phyloP scores from a whole-genome alignment of 352 stramenopile genomes.

The Phytophthora brassicae region DNA sequence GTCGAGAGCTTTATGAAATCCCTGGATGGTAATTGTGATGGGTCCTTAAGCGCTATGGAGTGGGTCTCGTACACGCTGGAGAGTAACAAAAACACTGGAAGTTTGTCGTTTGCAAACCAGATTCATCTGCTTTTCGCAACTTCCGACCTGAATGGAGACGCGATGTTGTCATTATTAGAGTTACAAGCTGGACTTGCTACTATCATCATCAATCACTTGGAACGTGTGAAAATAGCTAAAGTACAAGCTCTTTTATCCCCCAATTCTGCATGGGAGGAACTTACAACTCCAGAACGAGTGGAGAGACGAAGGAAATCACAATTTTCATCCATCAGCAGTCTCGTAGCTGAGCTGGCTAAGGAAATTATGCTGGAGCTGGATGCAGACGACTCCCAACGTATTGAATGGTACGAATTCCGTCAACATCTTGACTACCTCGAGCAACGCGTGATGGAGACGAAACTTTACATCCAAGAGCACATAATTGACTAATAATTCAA shows the following conservation, averaged over 20 bases:
- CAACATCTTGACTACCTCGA: conserved; percentile 74
- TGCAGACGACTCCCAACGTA: conserved; percentile 53
- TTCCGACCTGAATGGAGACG: conserved; percentile 58
- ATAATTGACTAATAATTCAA: conserved; percentile 31
- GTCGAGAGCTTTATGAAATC: conserved; percentile 64
- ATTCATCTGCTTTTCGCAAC: conserved; percentile 58
- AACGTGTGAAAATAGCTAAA: conserved; percentile 15
- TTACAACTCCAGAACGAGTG: conserved; percentile 12
- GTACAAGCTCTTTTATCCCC: conserved; percentile 5
- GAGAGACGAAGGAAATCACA: conserved; percentile 30
- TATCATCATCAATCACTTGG: conserved; percentile 35
- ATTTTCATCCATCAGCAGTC: conserved; percentile 33
- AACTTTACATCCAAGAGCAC: conserved; percentile 50
- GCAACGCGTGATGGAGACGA: conserved; percentile 49
- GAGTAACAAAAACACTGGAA: conserved; percentile 42
- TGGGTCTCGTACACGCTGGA: conserved; percentile 73
- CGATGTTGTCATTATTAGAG: conserved; percentile 54
- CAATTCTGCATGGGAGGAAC: conserved; percentile 28
- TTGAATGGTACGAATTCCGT: conserved; percentile 81
- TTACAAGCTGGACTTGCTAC: conserved; percentile 44
- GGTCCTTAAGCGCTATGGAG: conserved; percentile 52
- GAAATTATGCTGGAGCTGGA: conserved; percentile 62
- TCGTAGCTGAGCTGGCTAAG: conserved; percentile 51
- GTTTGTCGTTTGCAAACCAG: conserved; percentile 48
- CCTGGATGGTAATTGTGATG: conserved; percentile 55